Evolutionary conservation across 805 yeast genomes (phyloP).

Genomic region (Schwanniomyces sp.): DNA sequence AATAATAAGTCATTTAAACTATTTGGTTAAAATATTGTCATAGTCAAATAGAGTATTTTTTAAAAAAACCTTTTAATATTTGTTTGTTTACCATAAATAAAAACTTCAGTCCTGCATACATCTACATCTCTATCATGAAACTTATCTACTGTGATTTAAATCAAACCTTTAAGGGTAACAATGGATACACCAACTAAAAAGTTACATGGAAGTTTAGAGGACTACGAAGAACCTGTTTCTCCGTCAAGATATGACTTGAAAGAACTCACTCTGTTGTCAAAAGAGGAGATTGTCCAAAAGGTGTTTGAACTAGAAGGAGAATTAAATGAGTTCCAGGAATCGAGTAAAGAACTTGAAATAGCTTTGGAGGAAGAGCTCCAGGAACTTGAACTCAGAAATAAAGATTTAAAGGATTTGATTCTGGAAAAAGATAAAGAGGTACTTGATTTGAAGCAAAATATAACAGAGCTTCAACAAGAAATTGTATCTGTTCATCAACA

Average conservation of each 20-base stretch:
- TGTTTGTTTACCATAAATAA: too few species aligned
- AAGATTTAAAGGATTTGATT: slow-evolving; percentile 12
- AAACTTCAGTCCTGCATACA: too few species aligned
- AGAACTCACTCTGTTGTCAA: slow-evolving; percentile 7
- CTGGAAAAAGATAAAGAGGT: slow-evolving; percentile 18
- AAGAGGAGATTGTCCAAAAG: slow-evolving; percentile 23
- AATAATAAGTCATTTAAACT: too few species aligned
- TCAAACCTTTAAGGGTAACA: background rate
- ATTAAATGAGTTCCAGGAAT: slow-evolving; percentile 41
- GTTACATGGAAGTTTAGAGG: background rate
- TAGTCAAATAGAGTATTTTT: too few species aligned
- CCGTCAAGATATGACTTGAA: background rate
- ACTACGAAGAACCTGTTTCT: background rate
- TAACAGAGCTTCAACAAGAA: slow-evolving; percentile 17
- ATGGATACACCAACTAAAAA: background rate
- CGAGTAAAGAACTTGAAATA: slow-evolving; percentile 43
- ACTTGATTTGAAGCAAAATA: slow-evolving; percentile 12
- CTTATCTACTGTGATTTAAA: too few species aligned
- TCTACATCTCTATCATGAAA: too few species aligned
- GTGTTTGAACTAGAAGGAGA: slow-evolving; percentile 38
- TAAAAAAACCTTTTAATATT: too few species aligned
- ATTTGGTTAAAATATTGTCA: too few species aligned
- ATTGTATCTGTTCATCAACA: slow-evolving; percentile 15
- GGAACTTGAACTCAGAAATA: slow-evolving; percentile 27
- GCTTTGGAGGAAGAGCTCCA: slow-evolving; percentile 45